Base-by-base conservation (phyloP, 129 eudicot species). In the Escallonia rubra region DNA sequence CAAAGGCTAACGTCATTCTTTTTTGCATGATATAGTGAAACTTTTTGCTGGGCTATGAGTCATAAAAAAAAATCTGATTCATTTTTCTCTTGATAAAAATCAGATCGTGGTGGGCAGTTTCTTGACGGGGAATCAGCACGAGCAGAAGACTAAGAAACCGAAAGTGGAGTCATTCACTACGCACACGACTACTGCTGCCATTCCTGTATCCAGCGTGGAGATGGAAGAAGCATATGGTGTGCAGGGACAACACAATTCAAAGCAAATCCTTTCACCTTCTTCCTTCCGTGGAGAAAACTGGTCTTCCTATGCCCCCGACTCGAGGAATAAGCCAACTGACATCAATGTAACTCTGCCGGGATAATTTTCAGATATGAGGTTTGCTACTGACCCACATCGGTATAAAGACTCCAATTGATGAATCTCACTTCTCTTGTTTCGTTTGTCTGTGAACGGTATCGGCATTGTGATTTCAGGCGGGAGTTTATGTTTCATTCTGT, bases 31-130 rank as follows among this genome's bases (percentile, higher is more conserved):
- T 23, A 23, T 23, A 23, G 34, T 23, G 34, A 23, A 23, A 23
- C 34, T 23, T 23, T 23, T 23, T 23, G 34, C 34, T 23, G 34
- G 34, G 34, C 34, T 23, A 23, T 23, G 34, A 23, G 34, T 23
- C 34, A 23, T 23, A 23, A 1, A 23, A 23, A 23, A 23, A 23
- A 56, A 11, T 60, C 11, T 38, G 4, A 13, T 23, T 15, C 34
- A 38, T 41, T 56, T 59, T 13, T 65, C 1, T 64, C 61, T 14
- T 41, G 13, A 11, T 49, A 6, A 58, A 58, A 47, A 79, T 64
- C 80, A 92, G 98, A 84, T 92, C 56, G 95, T 88, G 59, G 88
- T 92, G 6, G 95, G 89, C 59, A 86, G 95, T 65, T 92, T 92
- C 65, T 69, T 92, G 59, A 71, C 87, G 0, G 91, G 94, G 23